Conservation (phyloP, 441 rosid genomes). For the Populus tomentosa region DNA sequence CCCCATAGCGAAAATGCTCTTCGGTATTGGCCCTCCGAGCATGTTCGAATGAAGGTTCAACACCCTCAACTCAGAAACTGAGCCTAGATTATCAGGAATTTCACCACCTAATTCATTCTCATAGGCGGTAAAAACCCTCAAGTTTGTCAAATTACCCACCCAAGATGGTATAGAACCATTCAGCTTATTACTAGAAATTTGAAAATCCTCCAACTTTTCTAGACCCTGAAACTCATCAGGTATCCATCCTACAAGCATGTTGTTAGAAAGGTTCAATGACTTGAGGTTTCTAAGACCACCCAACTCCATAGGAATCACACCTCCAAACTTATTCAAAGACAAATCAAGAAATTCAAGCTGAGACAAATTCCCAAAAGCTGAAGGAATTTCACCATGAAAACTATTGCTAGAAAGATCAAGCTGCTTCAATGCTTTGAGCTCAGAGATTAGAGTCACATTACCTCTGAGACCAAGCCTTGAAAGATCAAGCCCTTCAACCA, state of each 20-base stretch:
- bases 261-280: slow-evolving; percentile 72
- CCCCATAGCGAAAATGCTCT: slow-evolving; percentile 66
- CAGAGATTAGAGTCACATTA: slow-evolving; percentile 57
- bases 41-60: slow-evolving; percentile 89
- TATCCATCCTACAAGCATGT: slow-evolving; percentile 64
- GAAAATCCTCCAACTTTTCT: slow-evolving; percentile 67
- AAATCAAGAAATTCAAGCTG: slow-evolving; percentile 85
- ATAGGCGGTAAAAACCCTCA: slow-evolving; percentile 83
- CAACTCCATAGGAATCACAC: slow-evolving; percentile 60
- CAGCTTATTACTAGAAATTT: slow-evolving; percentile 66
- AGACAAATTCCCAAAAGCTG: slow-evolving; percentile 64
- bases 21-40: slow-evolving; percentile 73
- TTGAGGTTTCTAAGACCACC: slow-evolving; percentile 57
- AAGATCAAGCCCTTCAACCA: slow-evolving; percentile 70
- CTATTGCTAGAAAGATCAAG: slow-evolving; percentile 81
- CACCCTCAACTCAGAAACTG: slow-evolving; percentile 54
- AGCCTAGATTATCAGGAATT: slow-evolving; percentile 71
- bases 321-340: slow-evolving; percentile 75
- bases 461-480: slow-evolving; percentile 79
- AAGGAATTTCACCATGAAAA: slow-evolving; percentile 67
- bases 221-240: slow-evolving; percentile 60
- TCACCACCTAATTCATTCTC: slow-evolving; percentile 72
- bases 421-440: slow-evolving; percentile 63
- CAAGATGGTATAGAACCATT: slow-evolving; percentile 80
- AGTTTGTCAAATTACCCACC: slow-evolving; percentile 69